Conservation (phyloP, 108 stramenopile genomes). For the Phaeodactylum tricornutum region DNA sequence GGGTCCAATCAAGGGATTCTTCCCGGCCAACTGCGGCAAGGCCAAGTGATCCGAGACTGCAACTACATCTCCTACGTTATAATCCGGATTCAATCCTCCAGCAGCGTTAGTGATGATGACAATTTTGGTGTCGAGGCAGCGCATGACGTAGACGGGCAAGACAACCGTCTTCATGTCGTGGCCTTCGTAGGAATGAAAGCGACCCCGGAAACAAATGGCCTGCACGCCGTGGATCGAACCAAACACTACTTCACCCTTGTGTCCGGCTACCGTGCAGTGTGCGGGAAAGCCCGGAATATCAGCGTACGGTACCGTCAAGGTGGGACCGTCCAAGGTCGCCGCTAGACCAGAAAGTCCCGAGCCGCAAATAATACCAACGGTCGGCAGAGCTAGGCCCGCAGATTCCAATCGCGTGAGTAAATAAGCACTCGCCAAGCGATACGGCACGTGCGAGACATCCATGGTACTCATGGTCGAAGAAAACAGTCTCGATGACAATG, state of each 20-base stretch:
- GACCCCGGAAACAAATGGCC: conserved; percentile 80
- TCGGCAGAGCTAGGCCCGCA: conserved; percentile 25
- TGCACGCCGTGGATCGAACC: conserved; percentile 51
- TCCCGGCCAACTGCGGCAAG: conserved; percentile 73
- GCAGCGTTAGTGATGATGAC: conserved; percentile 90
- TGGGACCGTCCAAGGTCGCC: conserved; percentile 37
- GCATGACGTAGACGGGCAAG: conserved; percentile 72
- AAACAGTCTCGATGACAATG: too few relatives aligned
- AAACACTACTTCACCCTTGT: conserved; percentile 84
- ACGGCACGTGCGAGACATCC: conserved; percentile 37
- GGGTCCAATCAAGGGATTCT: conserved; percentile 80
- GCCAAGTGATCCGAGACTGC: conserved; percentile 83
- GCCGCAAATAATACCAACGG: conserved; percentile 86
- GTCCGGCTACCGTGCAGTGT: conserved; percentile 76
- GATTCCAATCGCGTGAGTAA: conserved; percentile 23
- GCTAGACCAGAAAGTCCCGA: conserved; percentile 76
- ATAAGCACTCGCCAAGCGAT: conserved; percentile 53
- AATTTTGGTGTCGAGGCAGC: conserved; percentile 68
- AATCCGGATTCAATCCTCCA: conserved; percentile 70
- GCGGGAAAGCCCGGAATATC: conserved; percentile 82
- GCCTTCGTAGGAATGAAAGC: conserved; percentile 93
- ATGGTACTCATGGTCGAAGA: too few relatives aligned
- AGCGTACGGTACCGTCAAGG: conserved; percentile 46
- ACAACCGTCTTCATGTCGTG: conserved; percentile 79
- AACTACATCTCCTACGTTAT: conserved; percentile 83